Percentiles rank a stretch among this genome's conserved stretches.
phyloP scores from a whole-genome alignment of 2,329 filamentous ascomycete species.

The Chaetomiaceae sp. region DNA sequence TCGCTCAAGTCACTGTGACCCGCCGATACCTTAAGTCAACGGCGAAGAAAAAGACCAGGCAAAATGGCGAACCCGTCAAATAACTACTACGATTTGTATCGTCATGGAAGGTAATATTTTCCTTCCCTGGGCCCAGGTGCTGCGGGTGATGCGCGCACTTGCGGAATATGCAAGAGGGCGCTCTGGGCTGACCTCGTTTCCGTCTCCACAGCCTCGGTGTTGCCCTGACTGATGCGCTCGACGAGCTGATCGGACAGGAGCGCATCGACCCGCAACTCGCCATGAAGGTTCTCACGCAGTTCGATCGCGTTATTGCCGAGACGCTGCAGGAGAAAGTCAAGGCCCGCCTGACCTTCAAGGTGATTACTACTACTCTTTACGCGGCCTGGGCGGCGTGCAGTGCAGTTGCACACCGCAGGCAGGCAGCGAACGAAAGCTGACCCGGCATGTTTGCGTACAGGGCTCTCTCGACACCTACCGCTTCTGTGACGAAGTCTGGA shows the following conservation, averaged over 20 bases:
- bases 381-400: too few species aligned
- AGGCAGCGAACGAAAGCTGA: conserved; percentile 7
- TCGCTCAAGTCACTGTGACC: conserved; percentile 4
- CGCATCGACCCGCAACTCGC: conserved; percentile 96
- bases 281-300: conserved; percentile 96
- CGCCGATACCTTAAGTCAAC: background rate
- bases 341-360: conserved; percentile 90
- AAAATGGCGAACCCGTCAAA: conserved; percentile 26
- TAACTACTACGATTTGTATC: conserved; percentile 86
- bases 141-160: background rate
- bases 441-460: conserved; percentile 33
- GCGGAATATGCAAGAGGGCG: background rate
- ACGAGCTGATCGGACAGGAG: conserved; percentile 89
- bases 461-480: conserved; percentile 96
- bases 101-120: conserved; percentile 80
- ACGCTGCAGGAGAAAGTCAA: conserved; percentile 90
- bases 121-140: too few species aligned
- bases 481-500: conserved; percentile 99
- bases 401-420: too few species aligned
- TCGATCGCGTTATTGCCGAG: conserved; percentile 89
- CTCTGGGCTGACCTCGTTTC: conserved; percentile 15
- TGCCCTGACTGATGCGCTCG: conserved; percentile 91
- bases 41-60: conserved; percentile 13
- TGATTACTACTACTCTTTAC: conserved; percentile 39
- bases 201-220: conserved; percentile 83